phyloP scores from a whole-genome alignment of 2,329 filamentous ascomycete genomes.

The Endoconidiophora laricicola region DNA sequence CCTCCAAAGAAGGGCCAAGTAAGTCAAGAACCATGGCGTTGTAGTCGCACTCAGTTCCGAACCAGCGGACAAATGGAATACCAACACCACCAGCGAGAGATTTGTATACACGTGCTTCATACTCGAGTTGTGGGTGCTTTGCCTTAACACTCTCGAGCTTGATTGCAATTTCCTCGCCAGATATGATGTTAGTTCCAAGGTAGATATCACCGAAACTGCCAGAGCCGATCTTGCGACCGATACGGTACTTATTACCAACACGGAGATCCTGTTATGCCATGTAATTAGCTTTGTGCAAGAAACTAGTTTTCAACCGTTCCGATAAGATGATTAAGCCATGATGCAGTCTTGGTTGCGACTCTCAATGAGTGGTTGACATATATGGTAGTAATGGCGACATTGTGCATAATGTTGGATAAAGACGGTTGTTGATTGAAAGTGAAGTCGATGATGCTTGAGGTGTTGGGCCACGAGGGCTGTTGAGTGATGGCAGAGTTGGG shows the following conservation, averaged over 20 bases:
- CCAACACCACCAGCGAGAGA: conserved; percentile 88
- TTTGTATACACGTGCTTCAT: conserved; percentile 89
- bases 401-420: too few relatives aligned
- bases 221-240: conserved; percentile 96
- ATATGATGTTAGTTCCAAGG: conserved; percentile 98
- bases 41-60: conserved; percentile 98
- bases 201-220: conserved; percentile 98
- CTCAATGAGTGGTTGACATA: too few relatives aligned
- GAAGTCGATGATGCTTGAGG: too few relatives aligned
- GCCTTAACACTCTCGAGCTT: conserved; percentile 99
- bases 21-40: conserved; percentile 99
- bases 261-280: conserved; percentile 60
- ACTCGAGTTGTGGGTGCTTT: conserved; percentile 97
- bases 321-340: not conserved
- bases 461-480: too few relatives aligned
- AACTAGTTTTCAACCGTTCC: not conserved
- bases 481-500: too few relatives aligned
- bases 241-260: conserved; percentile 98
- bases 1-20: conserved; percentile 85
- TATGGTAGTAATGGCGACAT: too few relatives aligned
- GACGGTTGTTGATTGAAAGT: too few relatives aligned
- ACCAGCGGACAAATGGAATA: conserved; percentile 98
- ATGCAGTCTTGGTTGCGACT: too few relatives aligned
- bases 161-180: conserved; percentile 97
- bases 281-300: conserved; percentile 3